These are phyloP conservation scores for Cystofilobasidium ferigula DNA, from an alignment of 768 basidiomycete species.

Conservation along the genomic window DNA sequence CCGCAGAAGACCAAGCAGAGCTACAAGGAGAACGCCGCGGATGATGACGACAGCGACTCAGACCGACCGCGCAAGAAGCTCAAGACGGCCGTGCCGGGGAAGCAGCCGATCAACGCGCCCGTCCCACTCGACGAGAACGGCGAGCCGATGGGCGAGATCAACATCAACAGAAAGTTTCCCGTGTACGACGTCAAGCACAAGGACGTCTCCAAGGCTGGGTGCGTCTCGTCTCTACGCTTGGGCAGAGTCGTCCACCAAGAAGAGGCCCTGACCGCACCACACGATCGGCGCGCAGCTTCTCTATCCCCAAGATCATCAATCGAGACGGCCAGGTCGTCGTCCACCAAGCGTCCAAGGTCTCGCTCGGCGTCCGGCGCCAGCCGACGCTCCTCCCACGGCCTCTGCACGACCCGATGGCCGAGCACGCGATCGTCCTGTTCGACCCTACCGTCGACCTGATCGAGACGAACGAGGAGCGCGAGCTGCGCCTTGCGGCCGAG, in stretches of 20 bases:
- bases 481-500: slow-evolving; percentile 54
- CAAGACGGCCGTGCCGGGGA: background rate
- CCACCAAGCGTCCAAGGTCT: slow-evolving; percentile 52
- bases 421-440: slow-evolving; percentile 92
- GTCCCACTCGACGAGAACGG: slow-evolving; percentile 24
- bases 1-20: slow-evolving; percentile 10
- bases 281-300: slow-evolving; percentile 47
- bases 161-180: slow-evolving; percentile 26
- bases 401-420: slow-evolving; percentile 92
- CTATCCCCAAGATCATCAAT: slow-evolving; percentile 53
- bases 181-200: slow-evolving; percentile 22
- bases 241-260: background rate
- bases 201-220: slow-evolving; percentile 1
- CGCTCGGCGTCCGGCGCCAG: slow-evolving; percentile 75
- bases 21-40: slow-evolving; percentile 19
- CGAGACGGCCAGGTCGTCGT: slow-evolving; percentile 51
- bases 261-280: background rate
- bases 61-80: slow-evolving; percentile 13
- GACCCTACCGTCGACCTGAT: slow-evolving; percentile 90
- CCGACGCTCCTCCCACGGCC: slow-evolving; percentile 75
- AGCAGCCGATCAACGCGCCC: slow-evolving; percentile 22
- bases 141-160: slow-evolving; percentile 26
- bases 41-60: slow-evolving; percentile 13
- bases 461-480: slow-evolving; percentile 77
- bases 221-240: background rate